phyloP scores from a whole-genome alignment of 176 grass and related monocot species.

The Saccharum officinarum region DNA sequence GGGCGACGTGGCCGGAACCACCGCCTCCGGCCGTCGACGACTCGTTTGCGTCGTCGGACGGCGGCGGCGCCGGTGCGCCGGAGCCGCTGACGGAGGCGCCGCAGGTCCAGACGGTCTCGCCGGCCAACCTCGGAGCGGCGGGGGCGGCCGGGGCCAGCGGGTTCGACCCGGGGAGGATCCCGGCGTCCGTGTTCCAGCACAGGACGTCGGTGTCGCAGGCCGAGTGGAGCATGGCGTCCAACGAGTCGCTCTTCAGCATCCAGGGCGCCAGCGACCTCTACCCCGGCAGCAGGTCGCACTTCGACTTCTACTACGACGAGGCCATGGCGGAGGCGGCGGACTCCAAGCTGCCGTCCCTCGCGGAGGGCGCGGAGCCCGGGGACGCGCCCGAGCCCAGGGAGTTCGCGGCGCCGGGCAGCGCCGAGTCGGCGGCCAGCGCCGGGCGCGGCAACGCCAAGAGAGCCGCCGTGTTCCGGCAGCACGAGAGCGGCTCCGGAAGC shows the following conservation, averaged over 20 bases:
- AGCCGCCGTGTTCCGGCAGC: background rate
- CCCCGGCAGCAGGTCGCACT: constrained; percentile 40
- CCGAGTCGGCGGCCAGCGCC: background rate
- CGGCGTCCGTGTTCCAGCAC: constrained; percentile 57
- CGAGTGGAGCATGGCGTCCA: constrained; percentile 74
- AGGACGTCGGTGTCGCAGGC: constrained; percentile 46
- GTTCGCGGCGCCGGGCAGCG: constrained; percentile 25
- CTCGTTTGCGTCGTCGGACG: background rate
- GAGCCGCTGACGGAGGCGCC: constrained; percentile 3
- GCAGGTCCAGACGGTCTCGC: constrained; percentile 30
- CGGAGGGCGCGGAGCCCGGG: constrained; percentile 2
- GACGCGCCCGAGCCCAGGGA: background rate
- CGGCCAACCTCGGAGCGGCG: background rate
- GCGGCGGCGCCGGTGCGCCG: background rate
- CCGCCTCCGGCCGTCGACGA: background rate
- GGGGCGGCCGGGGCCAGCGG: background rate
- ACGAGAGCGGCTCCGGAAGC: constrained; percentile 49
- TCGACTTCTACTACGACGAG: constrained; percentile 57
- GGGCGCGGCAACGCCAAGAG: background rate
- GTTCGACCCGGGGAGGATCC: constrained; percentile 68
- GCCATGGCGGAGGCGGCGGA: constrained; percentile 11
- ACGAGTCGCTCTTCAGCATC: constrained; percentile 82
- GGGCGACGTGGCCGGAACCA: constrained; percentile 23
- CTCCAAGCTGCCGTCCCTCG: constrained; percentile 27
- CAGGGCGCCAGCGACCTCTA: constrained; percentile 50